Base-by-base conservation (phyloP, 2,329 filamentous ascomycete species). In the Fusarium nelsonii region DNA sequence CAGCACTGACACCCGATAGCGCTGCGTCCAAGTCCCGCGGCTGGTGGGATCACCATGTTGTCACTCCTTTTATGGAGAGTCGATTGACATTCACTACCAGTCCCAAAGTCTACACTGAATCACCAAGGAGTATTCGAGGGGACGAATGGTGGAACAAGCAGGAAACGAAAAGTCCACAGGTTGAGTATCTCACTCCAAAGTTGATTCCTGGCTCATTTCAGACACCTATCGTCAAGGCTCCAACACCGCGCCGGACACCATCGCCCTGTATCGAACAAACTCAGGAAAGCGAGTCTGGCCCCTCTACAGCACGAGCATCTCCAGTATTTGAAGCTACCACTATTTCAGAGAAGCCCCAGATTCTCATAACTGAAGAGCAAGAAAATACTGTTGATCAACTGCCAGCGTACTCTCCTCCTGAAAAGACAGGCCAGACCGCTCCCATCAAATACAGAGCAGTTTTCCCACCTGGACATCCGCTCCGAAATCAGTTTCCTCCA, bases 11-110 rank as follows among this genome's bases (percentile, higher is more conserved):
- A 41, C 77, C 83, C 44, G 78, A 83, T 48, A 87, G 85, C 40
- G 87, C 86, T 30, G 84, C 82, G 41, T 85, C 87, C 12, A 84
- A 84, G 57, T 90, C 90, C 28, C 84, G 85, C 63, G 91, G 91
- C 20, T 94, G 91, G 91, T 94, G 91, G 91, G 92, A 92, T 72
- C 85, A 92, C 73, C 85, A 92, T 69, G 88, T 94, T 57, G 90
- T 87, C 9, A 92, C 91, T 2, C 91, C 91, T 0, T 93, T 93
- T 73, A 72, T 79, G 16, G 82, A 85, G 73, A 84, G 70, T 73
- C 78, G 70, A 50, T 72, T 80, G 15, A 84, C 82, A 37, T 83
- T 85, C 46, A 71, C 64, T 23, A 79, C 81, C 46, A 80, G 79
- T 46, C 78, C 79, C 46, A 78, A 73, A 71, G 58, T 77, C 50